Percentiles rank a stretch among this genome's conserved stretches.
These are phyloP conservation scores for Paramyrothecium roridum DNA, from an alignment of 2,329 filamentous ascomycete species.

Conservation along the genomic window DNA sequence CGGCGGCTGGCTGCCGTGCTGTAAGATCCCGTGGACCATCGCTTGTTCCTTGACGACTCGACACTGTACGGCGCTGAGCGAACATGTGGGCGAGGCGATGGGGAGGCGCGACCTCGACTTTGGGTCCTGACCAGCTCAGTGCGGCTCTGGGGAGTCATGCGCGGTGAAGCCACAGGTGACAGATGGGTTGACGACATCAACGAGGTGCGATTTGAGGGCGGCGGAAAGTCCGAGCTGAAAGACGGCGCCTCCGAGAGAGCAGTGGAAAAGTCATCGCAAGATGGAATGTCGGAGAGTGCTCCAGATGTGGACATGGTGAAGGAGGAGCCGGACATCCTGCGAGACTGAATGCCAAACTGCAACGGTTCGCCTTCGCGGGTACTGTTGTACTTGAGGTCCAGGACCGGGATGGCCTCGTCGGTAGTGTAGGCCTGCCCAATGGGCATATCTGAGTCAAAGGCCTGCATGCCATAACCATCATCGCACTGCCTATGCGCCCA, in stretches of 20 bases:
- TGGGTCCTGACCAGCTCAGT: conserved; percentile 60
- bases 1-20: conserved; percentile 53
- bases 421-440: conserved; percentile 62
- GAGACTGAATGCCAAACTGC: conserved; percentile 51
- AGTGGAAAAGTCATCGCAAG: conserved; percentile 69
- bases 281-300: conserved; percentile 63
- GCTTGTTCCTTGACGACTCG: conserved; percentile 64
- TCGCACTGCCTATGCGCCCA: conserved; percentile 56
- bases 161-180: conserved; percentile 70
- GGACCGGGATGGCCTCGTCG: conserved; percentile 60
- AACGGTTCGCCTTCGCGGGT: conserved; percentile 47
- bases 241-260: conserved; percentile 65
- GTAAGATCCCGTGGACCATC: conserved; percentile 77
- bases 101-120: conserved; percentile 68
- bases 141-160: conserved; percentile 58
- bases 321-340: conserved; percentile 69
- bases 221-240: conserved; percentile 64
- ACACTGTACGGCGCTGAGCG: conserved; percentile 70
- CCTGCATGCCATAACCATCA: conserved; percentile 52
- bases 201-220: conserved; percentile 65
- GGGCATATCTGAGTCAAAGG: conserved; percentile 53
- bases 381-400: conserved; percentile 54
- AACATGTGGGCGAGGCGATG: conserved; percentile 65
- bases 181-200: conserved; percentile 68
- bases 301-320: conserved; percentile 69